Conservation (phyloP, 345 rosid genomes). For the Limnanthes douglasii region DNA sequence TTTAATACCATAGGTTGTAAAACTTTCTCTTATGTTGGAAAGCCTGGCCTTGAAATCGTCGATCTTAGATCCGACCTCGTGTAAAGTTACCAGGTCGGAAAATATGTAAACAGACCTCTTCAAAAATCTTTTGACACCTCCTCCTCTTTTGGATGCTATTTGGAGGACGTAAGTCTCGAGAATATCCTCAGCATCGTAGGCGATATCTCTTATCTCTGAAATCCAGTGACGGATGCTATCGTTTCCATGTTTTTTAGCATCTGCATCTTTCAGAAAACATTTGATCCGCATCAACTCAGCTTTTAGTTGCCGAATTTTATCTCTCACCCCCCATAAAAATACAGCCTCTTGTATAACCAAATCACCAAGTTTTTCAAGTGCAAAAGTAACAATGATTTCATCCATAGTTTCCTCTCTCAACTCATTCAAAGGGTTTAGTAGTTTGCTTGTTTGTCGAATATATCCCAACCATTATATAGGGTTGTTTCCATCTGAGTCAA, state of each 20-base stretch:
- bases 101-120: conserved; percentile 6
- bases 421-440: no score
- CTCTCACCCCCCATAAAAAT: conserved; percentile 8
- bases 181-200: conserved; percentile 20
- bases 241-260: conserved; percentile 13
- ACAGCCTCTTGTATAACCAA: conserved; percentile 8
- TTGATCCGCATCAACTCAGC: conserved; percentile 17
- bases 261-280: conserved; percentile 22
- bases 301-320: conserved; percentile 13
- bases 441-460: no score
- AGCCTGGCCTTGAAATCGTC: conserved; percentile 17
- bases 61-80: conserved; percentile 8
- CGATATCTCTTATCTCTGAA: conserved; percentile 15
- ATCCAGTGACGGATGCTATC: conserved; percentile 19
- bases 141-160: conserved; percentile 7
- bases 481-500: no score
- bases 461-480: no score
- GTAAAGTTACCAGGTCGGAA: conserved; percentile 7
- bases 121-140: conserved; percentile 7
- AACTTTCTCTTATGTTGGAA: conserved; percentile 14
- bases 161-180: conserved; percentile 13
- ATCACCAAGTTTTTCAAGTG: conserved; percentile 14
- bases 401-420: no score
- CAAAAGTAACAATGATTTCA: conserved; percentile 15
- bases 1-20: conserved; percentile 18